These are phyloP conservation scores for Camelina hispida DNA, from an alignment of 345 rosid species.

Conservation along the genomic window DNA sequence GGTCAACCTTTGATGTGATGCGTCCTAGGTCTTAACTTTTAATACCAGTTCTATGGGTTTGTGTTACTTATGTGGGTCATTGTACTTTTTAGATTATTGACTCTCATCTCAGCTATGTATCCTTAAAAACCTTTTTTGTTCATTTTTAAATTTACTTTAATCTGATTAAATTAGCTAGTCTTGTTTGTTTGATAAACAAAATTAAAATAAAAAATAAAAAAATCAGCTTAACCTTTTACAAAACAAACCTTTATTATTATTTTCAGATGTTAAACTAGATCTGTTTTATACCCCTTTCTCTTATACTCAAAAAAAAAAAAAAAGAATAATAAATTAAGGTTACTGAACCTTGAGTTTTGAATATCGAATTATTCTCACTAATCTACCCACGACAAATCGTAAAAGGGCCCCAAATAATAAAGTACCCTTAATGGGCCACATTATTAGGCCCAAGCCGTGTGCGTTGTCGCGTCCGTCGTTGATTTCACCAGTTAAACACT, in stretches of 20 bases:
- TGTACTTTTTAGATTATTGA: constrained; percentile 43
- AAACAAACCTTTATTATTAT: neutral
- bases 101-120: constrained; percentile 19
- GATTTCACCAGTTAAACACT: too few relatives aligned
- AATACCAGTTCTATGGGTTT: constrained; percentile 9
- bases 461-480: too few relatives aligned
- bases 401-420: neutral
- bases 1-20: constrained; percentile 40
- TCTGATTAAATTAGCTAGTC: constrained; percentile 17
- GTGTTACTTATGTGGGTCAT: constrained; percentile 37
- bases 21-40: constrained; percentile 39
- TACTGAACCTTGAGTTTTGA: neutral
- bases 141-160: constrained; percentile 7
- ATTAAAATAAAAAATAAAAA: neutral
- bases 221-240: neutral
- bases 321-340: too few relatives aligned
- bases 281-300: neutral
- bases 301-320: neutral
- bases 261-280: neutral
- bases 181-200: constrained; percentile 2
- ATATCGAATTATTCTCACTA: neutral
- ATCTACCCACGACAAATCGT: neutral
- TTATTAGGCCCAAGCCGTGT: too few relatives aligned
- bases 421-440: too few relatives aligned
- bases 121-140: neutral